Evolutionary conservation across 441 rosid species (phyloP), one percentile per base, ranked within the genome.

Genomic region (Adansonia madagascariensis): DNA sequence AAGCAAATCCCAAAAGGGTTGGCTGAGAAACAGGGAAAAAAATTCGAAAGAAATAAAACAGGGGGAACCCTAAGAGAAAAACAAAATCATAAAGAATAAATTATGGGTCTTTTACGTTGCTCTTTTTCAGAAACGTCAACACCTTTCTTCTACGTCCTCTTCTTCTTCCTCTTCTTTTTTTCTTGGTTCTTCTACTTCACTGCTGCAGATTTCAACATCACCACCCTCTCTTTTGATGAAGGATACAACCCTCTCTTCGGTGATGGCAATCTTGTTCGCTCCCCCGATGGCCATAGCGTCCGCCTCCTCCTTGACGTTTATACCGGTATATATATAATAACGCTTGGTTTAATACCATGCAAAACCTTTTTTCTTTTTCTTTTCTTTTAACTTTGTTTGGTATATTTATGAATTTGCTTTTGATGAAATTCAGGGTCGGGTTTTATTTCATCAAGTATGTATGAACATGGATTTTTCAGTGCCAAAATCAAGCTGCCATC

Each of bases 211-310:
- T 90, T 85, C 77, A 85, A 91, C 80, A 79, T 93, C 80, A 65
- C 93, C 73, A 82, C 86, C 81, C 71, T 91, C 75, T 81, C 90
- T 77, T 95, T 95, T 52, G 94, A 89, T 66, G 97, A 93, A 65
- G 96, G 92, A 8, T 92, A 85, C 86, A 66, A 83, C 64, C 94
- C 90, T 73, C 98, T 95, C 80, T 93, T 95, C 63, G 99, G 99
- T 15, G 94, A 95, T 17, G 81, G 82, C 71, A 92, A 95, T 81
- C 90, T 93, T 15, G 89, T 90, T 22, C 98, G 94, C 47, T 91
- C 96, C 8, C 89, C 91, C 0, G 86, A 91, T 5, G 95, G 89
- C 63, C 83, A 75, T 14, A 87, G 87, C 79, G 97, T 87, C 72
- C 96, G 94, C 62, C 91, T 95, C 84, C 93, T 93, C 83, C 98